Percentiles rank a stretch among this genome's conserved stretches.
Evolutionary conservation across 106 monocot species (phyloP).

Genomic region (Chionographis japonica): DNA sequence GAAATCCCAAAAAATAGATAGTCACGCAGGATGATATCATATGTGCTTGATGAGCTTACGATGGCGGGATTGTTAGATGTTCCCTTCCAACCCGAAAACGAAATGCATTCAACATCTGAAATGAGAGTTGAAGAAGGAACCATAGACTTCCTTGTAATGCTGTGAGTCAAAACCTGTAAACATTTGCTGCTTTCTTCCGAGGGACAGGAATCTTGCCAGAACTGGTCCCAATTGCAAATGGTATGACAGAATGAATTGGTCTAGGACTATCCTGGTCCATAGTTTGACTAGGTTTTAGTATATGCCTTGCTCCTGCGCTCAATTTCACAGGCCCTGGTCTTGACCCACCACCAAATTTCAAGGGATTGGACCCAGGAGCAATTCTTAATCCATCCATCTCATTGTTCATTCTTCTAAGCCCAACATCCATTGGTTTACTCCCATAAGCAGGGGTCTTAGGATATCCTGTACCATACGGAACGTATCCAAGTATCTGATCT

Average conservation of each 20-base stretch:
- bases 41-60: no score
- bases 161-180: constrained; percentile 17
- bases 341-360: not conserved
- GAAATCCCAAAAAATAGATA: no score
- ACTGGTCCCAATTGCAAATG: constrained; percentile 8
- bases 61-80: no score
- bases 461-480: not conserved
- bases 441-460: not conserved
- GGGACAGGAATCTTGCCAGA: not conserved
- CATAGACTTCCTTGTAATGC: no score
- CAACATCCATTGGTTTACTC: not conserved
- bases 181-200: constrained; percentile 13
- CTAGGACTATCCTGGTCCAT: constrained; percentile 25
- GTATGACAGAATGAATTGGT: constrained; percentile 29
- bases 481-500: not conserved
- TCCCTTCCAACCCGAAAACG: not conserved
- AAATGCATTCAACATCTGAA: not conserved
- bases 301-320: constrained; percentile 61
- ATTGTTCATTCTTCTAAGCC: not conserved
- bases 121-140: not conserved
- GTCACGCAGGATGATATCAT: no score
- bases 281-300: constrained; percentile 49
- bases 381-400: constrained; percentile 4
- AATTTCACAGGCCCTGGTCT: constrained; percentile 55
- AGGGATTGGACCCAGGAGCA: not conserved